Conservation (phyloP, 2,329 filamentous ascomycete species). For the Gnomoniopsis smithogilvyi region DNA sequence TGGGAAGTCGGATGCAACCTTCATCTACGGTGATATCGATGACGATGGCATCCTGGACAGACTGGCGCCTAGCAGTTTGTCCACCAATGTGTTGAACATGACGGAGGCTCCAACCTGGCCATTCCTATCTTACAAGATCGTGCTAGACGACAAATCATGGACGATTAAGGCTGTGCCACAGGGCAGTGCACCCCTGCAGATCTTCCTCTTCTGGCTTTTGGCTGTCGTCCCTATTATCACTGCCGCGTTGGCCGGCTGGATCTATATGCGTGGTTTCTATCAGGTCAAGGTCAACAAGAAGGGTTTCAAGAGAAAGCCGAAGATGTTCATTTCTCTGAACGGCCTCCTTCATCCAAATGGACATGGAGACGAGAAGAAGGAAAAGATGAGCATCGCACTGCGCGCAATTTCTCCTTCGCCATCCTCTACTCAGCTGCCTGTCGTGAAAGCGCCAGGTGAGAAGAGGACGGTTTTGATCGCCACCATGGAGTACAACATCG, state of each 20-base stretch:
- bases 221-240: constrained; percentile 48
- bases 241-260: constrained; percentile 47
- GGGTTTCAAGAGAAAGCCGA: constrained; percentile 38
- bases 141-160: constrained; percentile 51
- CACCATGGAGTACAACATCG: constrained; percentile 71
- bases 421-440: constrained; percentile 15
- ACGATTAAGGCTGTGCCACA: constrained; percentile 48
- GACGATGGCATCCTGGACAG: constrained; percentile 57
- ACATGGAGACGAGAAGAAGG: constrained; percentile 26
- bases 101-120: constrained; percentile 49
- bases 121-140: constrained; percentile 51
- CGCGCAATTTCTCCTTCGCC: constrained; percentile 16
- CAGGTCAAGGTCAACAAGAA: constrained; percentile 56
- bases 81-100: constrained; percentile 53
- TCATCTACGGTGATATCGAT: constrained; percentile 58
- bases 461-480: constrained; percentile 60
- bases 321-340: constrained; percentile 15
- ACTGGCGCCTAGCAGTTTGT: constrained; percentile 55
- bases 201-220: constrained; percentile 51
- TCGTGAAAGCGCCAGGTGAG: constrained; percentile 15
- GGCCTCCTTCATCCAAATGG: constrained; percentile 14
- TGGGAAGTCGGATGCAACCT: constrained; percentile 56
- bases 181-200: constrained; percentile 50
- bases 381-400: constrained; percentile 17
- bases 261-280: constrained; percentile 55